Conservation (phyloP, 2,329 filamentous ascomycete species). For the Fusarium floridanum region DNA sequence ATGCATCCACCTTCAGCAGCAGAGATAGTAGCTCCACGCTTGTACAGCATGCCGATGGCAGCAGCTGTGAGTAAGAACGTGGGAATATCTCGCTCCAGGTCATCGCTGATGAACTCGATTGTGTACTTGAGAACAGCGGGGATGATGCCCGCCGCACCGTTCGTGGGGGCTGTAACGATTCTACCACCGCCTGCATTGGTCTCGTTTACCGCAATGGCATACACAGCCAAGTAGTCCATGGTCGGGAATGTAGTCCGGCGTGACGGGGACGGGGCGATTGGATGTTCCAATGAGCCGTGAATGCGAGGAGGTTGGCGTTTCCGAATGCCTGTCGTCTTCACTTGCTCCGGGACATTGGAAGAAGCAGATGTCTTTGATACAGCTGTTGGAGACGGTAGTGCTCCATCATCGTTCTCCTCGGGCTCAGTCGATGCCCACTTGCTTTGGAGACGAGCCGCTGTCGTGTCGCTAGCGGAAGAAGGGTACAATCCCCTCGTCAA, state of each 20-base stretch:
- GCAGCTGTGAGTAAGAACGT: conserved; percentile 64
- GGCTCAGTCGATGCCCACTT: conserved; percentile 21
- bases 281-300: conserved; percentile 61
- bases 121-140: conserved; percentile 65
- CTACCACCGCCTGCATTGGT: conserved; percentile 65
- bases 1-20: conserved; percentile 66
- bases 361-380: conserved; percentile 7
- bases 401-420: conserved; percentile 18
- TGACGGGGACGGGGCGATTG: conserved; percentile 59
- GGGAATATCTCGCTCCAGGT: conserved; percentile 61
- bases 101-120: conserved; percentile 64
- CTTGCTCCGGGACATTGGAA: conserved; percentile 10
- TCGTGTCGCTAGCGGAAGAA: conserved; percentile 35
- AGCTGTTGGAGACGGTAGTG: conserved; percentile 5
- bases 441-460: conserved; percentile 24
- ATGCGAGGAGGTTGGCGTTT: conserved; percentile 55
- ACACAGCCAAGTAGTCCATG: conserved; percentile 65
- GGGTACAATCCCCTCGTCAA: conserved; percentile 62
- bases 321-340: conserved; percentile 12
- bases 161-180: conserved; percentile 65
- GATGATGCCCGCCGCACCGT: conserved; percentile 65
- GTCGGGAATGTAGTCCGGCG: conserved; percentile 63
- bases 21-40: conserved; percentile 65
- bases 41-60: conserved; percentile 66
- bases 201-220: conserved; percentile 66